phyloP scores from a whole-genome alignment of 2,329 filamentous ascomycete species.

The Thielaviopsis cerberus region DNA sequence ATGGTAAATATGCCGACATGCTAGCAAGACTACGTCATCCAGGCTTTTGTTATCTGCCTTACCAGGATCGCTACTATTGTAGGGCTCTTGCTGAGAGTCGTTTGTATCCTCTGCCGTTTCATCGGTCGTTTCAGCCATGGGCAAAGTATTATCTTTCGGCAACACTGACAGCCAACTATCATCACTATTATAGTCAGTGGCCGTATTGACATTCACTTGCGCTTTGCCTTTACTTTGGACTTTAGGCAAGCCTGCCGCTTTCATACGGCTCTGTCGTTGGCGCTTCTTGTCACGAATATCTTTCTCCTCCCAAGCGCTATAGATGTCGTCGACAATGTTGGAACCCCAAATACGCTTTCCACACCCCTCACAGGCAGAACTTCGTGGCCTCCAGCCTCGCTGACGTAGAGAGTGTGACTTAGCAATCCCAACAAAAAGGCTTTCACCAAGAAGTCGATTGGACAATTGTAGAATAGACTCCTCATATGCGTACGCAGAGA shows the following conservation, averaged over 20 bases:
- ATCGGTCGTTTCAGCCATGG: constrained; percentile 6
- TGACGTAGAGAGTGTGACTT: constrained; percentile 57
- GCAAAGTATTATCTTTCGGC: background rate
- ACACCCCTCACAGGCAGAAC: constrained; percentile 77
- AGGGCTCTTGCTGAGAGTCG: background rate
- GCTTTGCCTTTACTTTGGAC: constrained; percentile 37
- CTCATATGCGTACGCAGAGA: constrained; percentile 89
- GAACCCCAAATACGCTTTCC: constrained; percentile 73
- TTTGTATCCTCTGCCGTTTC: background rate
- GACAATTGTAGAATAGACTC: constrained; percentile 73
- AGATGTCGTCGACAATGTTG: constrained; percentile 57
- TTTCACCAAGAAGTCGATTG: constrained; percentile 71
- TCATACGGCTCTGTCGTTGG: constrained; percentile 25
- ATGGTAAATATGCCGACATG: constrained; percentile 55
- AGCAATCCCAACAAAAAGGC: constrained; percentile 67
- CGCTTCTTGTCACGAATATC: constrained; percentile 29
- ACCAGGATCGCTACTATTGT: too few species aligned
- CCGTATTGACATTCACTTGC: constrained; percentile 18
- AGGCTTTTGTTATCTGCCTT: constrained; percentile 28
- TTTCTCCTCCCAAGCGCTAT: constrained; percentile 61
- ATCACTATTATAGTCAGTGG: constrained; percentile 19
- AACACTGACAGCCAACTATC: constrained; percentile 16
- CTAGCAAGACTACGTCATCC: constrained; percentile 47
- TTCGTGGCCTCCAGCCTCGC: constrained; percentile 72
- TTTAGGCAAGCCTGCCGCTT: constrained; percentile 19